Conservation (phyloP, 768 basidiomycete genomes). For the Naganishia onofrii region DNA sequence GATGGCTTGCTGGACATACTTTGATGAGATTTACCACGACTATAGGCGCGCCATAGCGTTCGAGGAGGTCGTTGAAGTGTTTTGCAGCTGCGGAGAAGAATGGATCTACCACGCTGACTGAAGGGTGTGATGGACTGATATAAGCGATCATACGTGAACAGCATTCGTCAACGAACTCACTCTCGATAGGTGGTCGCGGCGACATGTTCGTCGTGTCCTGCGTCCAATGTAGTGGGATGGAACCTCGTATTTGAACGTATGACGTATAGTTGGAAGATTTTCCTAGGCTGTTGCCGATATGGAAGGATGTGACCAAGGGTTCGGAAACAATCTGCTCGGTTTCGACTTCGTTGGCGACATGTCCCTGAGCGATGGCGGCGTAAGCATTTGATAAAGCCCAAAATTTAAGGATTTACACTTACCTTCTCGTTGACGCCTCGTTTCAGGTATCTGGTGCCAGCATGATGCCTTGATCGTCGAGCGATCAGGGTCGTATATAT, state of each 20-base stretch:
- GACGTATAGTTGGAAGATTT: conserved; percentile 79
- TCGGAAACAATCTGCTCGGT: conserved; percentile 81
- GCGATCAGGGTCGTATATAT: conserved; percentile 94
- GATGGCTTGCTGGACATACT: conserved; percentile 62
- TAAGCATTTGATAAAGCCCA: conserved; percentile 17
- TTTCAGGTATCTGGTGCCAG: conserved; percentile 89
- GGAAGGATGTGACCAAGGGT: conserved; percentile 46
- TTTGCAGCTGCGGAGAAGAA: conserved; percentile 88
- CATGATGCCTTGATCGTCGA: conserved; percentile 87
- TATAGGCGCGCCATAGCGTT: conserved; percentile 82
- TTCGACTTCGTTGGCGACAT: conserved; percentile 98
- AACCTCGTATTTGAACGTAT: conserved; percentile 93
- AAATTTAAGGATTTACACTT: conserved; percentile 53
- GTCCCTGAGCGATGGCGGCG: conserved; percentile 63
- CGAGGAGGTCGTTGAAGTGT: conserved; percentile 88
- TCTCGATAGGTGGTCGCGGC: conserved; percentile 93
- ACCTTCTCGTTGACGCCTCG: conserved; percentile 86
- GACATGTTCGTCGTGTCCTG: conserved; percentile 86
- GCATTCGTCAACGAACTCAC: conserved; percentile 56
- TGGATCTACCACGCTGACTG: conserved; percentile 89
- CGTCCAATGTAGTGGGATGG: conserved; percentile 94
- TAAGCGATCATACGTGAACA: conserved; percentile 13
- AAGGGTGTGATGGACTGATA: neutral
- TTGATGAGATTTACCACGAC: conserved; percentile 94
- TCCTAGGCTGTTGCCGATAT: conserved; percentile 24